These are phyloP conservation scores for slime mould (Dictyostelium discoideum) DNA, from an alignment of 78 protist genomes.

Conservation along the genomic window DNA sequence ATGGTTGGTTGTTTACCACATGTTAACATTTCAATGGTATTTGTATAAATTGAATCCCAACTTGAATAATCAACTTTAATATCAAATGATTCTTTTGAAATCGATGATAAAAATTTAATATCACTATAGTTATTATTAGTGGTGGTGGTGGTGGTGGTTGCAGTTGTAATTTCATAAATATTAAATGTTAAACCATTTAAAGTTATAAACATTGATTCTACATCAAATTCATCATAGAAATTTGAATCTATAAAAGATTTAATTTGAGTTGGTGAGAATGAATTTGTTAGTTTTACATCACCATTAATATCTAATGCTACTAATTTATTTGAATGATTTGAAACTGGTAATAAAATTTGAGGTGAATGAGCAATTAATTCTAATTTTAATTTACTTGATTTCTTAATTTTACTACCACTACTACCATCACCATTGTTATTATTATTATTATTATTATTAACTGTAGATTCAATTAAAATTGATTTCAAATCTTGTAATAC, in stretches of 20 bases:
- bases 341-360: constrained; percentile 32
- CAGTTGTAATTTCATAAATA: not conserved
- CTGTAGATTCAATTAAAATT: not conserved
- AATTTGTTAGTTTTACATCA: constrained; percentile 1
- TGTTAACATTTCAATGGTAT: constrained; percentile 28
- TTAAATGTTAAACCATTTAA: not conserved
- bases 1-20: constrained; percentile 26
- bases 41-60: constrained; percentile 13
- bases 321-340: not conserved
- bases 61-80: constrained; percentile 33
- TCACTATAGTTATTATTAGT: not conserved
- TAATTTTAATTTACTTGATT: constrained; percentile 14
- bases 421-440: too few species aligned
- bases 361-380: not conserved
- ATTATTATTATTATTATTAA: not conserved
- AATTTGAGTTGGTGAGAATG: constrained; percentile 9
- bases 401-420: not conserved
- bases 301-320: not conserved
- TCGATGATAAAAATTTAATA: not conserved
- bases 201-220: not conserved
- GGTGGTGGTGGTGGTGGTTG: too few species aligned
- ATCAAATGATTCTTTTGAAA: not conserved
- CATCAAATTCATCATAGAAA: not conserved
- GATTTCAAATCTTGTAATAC: constrained; percentile 3
- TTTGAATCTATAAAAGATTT: not conserved